These are phyloP conservation scores for Syzygium grande DNA, from an alignment of 345 rosid species.

Conservation along the genomic window DNA sequence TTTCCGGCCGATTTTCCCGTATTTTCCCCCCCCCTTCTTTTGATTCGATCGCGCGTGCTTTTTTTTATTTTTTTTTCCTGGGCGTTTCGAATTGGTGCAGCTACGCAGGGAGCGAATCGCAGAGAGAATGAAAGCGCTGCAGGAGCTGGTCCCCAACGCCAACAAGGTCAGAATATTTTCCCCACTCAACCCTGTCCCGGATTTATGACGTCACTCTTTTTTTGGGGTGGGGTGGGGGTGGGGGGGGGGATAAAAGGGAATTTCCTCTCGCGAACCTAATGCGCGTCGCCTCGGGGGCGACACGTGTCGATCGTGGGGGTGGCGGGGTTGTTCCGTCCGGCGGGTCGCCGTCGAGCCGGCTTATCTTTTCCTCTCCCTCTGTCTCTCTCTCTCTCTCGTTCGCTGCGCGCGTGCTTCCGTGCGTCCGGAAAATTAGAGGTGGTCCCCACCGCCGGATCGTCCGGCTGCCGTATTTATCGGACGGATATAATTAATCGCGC, in stretches of 20 bases:
- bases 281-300: background rate
- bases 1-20: background rate
- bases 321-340: background rate
- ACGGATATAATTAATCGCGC: background rate
- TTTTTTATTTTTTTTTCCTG: background rate
- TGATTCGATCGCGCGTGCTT: background rate
- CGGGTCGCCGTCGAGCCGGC: background rate
- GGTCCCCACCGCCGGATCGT: background rate
- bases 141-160: constrained; percentile 90
- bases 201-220: background rate
- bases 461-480: background rate
- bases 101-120: constrained; percentile 93
- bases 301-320: background rate
- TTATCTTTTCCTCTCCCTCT: too few species aligned
- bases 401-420: background rate
- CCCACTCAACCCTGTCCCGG: background rate
- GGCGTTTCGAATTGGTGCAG: constrained; percentile 20
- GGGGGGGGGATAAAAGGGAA: too few species aligned
- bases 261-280: too few species aligned
- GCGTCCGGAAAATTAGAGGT: background rate
- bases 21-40: background rate
- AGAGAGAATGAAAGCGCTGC: constrained; percentile 95
- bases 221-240: too few species aligned
- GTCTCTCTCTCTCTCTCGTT: background rate
- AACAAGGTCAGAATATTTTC: constrained; percentile 53